A percentile compares a stretch with the other conserved stretches of the same genome.
Evolutionary conservation across 768 basidiomycete genomes (phyloP).

Genomic region (Tulasnella calospora): DNA sequence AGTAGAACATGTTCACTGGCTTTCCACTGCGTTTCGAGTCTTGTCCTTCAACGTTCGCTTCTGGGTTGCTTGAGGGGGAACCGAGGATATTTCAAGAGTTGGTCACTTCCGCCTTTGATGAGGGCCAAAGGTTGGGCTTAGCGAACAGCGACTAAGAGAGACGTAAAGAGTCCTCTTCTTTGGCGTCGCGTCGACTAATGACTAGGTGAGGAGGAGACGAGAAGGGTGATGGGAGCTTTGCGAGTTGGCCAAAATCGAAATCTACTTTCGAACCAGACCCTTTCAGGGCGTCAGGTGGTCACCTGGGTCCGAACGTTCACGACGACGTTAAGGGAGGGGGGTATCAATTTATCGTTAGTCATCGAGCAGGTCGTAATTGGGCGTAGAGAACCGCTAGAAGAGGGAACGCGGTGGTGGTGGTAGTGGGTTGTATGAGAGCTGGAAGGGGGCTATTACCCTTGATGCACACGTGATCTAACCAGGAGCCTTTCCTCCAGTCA

Average conservation of each 20-base stretch:
- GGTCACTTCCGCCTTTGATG: not conserved
- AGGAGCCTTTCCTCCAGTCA: not conserved
- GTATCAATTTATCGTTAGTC: not conserved
- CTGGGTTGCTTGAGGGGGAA: not conserved
- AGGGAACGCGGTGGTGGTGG: not conserved
- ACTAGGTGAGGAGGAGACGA: not conserved
- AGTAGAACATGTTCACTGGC: too few species aligned
- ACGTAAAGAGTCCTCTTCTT: not conserved
- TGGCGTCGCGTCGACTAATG: not conserved
- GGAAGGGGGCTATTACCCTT: not conserved
- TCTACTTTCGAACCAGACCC: not conserved
- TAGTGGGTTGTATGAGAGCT: not conserved
- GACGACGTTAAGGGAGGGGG: not conserved
- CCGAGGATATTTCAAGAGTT: not conserved
- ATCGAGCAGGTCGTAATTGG: not conserved
- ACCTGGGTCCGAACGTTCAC: not conserved
- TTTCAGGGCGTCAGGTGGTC: not conserved
- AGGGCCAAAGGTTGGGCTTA: not conserved
- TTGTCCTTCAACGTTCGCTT: too few species aligned
- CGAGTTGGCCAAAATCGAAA: not conserved
- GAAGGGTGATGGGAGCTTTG: not conserved
- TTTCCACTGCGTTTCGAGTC: too few species aligned
- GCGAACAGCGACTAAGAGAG: not conserved
- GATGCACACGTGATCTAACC: not conserved
- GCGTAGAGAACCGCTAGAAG: not conserved